Percentiles rank a stretch among this genome's conserved stretches.
These are phyloP conservation scores for Lonicera japonica DNA, from an alignment of 129 eudicot genomes.

Conservation along the genomic window DNA sequence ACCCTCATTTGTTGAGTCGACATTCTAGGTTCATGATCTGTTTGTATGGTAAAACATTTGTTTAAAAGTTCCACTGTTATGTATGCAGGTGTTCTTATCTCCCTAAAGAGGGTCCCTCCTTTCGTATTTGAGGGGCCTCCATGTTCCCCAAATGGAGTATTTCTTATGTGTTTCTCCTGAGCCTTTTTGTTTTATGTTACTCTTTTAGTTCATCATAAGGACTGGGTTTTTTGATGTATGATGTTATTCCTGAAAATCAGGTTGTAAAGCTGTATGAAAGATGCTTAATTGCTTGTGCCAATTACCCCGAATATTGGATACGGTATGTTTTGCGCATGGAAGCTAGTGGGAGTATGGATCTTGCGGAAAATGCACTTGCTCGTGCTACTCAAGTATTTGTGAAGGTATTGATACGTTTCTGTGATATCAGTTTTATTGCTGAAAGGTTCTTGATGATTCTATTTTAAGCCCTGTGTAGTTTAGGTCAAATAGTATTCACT, in stretches of 20 bases:
- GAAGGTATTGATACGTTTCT: conserved; percentile 43
- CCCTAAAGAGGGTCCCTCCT: conserved; percentile 99
- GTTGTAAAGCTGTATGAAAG: conserved; percentile 95
- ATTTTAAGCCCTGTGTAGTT: too few relatives aligned
- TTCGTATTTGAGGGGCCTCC: conserved; percentile 95
- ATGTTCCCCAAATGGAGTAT: conserved; percentile 87
- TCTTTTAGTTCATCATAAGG: conserved; percentile 11
- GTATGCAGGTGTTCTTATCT: conserved; percentile 99
- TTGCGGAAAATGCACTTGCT: conserved; percentile 93
- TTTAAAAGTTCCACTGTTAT: conserved; percentile 90
- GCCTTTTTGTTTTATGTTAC: conserved; percentile 30
- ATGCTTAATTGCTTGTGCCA: conserved; percentile 95
- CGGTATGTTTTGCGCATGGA: conserved; percentile 85
- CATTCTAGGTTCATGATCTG: conserved; percentile 92
- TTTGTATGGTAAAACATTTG: conserved; percentile 45
- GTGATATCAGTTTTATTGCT: too few relatives aligned
- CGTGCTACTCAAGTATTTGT: conserved; percentile 97
- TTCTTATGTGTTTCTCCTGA: conserved; percentile 72
- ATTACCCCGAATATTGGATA: conserved; percentile 92
- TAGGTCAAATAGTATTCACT: too few relatives aligned
- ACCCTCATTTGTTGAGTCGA: conserved; percentile 94
- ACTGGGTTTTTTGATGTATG: conserved; percentile 14
- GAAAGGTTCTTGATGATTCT: too few relatives aligned
- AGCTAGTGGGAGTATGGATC: conserved; percentile 84
- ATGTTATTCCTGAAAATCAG: conserved; percentile 40